Conservation (phyloP, 2,329 filamentous ascomycete genomes). For the Microcyclosporella mali region DNA sequence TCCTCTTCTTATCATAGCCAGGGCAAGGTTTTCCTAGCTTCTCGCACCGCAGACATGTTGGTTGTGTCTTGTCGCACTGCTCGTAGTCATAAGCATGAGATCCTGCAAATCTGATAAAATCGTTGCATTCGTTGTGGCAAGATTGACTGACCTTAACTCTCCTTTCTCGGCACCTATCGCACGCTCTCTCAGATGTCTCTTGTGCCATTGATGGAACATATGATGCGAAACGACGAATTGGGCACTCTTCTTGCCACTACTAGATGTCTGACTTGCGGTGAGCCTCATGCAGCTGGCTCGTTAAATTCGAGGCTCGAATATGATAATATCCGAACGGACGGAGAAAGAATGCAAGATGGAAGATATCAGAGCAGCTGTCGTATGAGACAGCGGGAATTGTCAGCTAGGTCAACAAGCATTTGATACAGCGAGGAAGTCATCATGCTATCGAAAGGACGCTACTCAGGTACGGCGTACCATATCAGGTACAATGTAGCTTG, state of each 20-base stretch:
- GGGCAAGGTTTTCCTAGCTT: conserved; percentile 32
- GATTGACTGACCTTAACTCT: conserved; percentile 30
- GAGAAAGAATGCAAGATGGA: not conserved
- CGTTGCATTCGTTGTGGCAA: too few relatives aligned
- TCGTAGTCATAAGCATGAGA: not conserved
- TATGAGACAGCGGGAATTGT: not conserved
- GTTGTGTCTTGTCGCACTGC: conserved; percentile 30
- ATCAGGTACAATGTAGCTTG: too few relatives aligned
- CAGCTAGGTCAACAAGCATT: too few relatives aligned
- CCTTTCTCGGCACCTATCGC: conserved; percentile 30
- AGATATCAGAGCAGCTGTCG: not conserved
- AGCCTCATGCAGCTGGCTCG: not conserved
- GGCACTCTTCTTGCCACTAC: too few relatives aligned
- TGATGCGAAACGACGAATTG: too few relatives aligned
- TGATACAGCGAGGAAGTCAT: too few relatives aligned
- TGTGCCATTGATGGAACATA: conserved; percentile 17
- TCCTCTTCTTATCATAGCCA: conserved; percentile 33
- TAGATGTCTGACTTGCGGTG: too few relatives aligned
- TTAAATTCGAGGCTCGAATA: too few relatives aligned
- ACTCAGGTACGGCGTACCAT: too few relatives aligned
- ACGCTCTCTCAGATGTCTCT: conserved; percentile 27
- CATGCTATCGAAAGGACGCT: too few relatives aligned
- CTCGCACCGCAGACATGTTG: conserved; percentile 29
- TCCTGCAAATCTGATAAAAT: too few relatives aligned
- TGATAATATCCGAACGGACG: too few relatives aligned